phyloP scores from a whole-genome alignment of 1,284 basidiomycete genomes.

The Moniliophthora roreri region DNA sequence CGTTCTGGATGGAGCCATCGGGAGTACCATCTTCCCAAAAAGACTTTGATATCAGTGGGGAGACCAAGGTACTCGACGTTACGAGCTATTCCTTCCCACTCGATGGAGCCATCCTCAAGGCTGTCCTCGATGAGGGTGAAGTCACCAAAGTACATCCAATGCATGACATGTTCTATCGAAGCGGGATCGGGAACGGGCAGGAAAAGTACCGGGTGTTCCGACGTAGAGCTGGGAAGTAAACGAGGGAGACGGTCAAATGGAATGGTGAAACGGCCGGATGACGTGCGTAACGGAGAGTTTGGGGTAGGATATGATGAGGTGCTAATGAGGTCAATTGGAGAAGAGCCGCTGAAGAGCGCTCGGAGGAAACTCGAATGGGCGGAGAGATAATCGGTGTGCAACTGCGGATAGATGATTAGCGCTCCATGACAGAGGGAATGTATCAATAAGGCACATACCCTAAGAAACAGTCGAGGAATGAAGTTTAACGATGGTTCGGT shows the following conservation, averaged over 20 bases:
- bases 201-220: slow-evolving; percentile 63
- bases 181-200: slow-evolving; percentile 77
- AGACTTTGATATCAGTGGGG: slow-evolving; percentile 64
- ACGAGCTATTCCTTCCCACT: slow-evolving; percentile 78
- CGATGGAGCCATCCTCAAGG: slow-evolving; percentile 56
- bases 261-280: slow-evolving; percentile 33
- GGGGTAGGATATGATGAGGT: slow-evolving; percentile 26
- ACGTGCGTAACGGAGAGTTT: slow-evolving; percentile 23
- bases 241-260: slow-evolving; percentile 59
- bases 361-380: slow-evolving; percentile 72
- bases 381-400: slow-evolving; percentile 72
- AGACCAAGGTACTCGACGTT: slow-evolving; percentile 81
- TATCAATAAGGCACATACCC: slow-evolving; percentile 39
- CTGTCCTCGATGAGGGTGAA: slow-evolving; percentile 58
- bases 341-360: slow-evolving; percentile 63
- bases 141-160: slow-evolving; percentile 79
- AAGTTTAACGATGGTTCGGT: slow-evolving; percentile 53
- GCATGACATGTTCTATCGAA: slow-evolving; percentile 69
- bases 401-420: slow-evolving; percentile 35
- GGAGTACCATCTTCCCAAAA: slow-evolving; percentile 65
- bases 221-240: slow-evolving; percentile 55
- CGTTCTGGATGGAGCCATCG: slow-evolving; percentile 46
- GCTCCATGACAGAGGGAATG: slow-evolving; percentile 4
- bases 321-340: slow-evolving; percentile 57
- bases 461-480: slow-evolving; percentile 57